These are phyloP conservation scores for Aureobasidium sp. DNA, from an alignment of 2,329 filamentous ascomycete genomes.

Conservation along the genomic window DNA sequence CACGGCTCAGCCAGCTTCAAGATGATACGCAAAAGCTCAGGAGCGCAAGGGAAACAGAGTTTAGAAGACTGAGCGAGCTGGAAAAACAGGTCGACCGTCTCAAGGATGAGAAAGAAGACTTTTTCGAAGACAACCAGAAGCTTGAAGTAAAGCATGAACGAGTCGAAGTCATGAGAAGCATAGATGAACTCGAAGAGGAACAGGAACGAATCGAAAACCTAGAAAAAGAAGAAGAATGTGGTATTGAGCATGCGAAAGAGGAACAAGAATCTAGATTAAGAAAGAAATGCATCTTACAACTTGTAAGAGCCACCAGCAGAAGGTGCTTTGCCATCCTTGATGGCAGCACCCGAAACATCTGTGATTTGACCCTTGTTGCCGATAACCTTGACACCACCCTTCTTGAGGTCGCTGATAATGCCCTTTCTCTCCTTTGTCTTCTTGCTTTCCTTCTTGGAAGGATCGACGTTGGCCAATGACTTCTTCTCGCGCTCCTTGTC, in stretches of 20 bases:
- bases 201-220: background rate
- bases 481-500: constrained; percentile 78
- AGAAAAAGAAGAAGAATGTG: background rate
- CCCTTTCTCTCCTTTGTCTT: constrained; percentile 53
- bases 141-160: background rate
- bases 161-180: background rate
- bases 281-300: constrained; percentile 14
- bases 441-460: constrained; percentile 46
- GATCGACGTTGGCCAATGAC: constrained; percentile 45
- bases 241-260: background rate
- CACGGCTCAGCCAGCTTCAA: background rate
- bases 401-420: constrained; percentile 63
- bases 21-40: background rate
- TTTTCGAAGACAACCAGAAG: background rate
- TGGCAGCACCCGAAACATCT: constrained; percentile 75
- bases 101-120: background rate
- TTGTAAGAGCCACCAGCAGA: constrained; percentile 19
- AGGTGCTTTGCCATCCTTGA: constrained; percentile 29
- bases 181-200: background rate
- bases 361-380: constrained; percentile 81
- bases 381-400: constrained; percentile 85
- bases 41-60: background rate
- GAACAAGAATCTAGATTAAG: background rate
- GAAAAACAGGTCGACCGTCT: background rate
- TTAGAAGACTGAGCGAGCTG: background rate